Percentiles rank a stretch among this genome's conserved stretches.
Evolutionary conservation across 2,329 filamentous ascomycete genomes (phyloP).

Genomic region (Proliferodiscus dingleyae): DNA sequence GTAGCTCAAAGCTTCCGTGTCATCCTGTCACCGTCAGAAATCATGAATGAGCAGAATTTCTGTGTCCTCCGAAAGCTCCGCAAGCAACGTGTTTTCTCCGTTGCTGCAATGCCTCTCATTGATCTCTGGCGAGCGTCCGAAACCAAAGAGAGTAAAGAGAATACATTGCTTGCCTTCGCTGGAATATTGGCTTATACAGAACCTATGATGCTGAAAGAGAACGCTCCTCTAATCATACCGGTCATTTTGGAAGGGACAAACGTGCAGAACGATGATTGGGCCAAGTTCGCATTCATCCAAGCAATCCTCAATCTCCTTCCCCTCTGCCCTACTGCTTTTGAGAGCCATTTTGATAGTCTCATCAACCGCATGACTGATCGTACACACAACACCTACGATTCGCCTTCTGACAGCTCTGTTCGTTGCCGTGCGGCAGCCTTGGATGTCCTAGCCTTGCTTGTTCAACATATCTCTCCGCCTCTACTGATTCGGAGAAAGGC

Average conservation of each 20-base stretch:
- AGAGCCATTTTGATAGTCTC: slow-evolving; percentile 25
- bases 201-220: slow-evolving; percentile 9
- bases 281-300: slow-evolving; percentile 23
- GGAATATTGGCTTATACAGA: slow-evolving; percentile 25
- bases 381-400: slow-evolving; percentile 25
- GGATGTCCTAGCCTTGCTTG: slow-evolving; percentile 25
- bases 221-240: slow-evolving; percentile 18
- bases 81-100: slow-evolving; percentile 20
- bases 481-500: slow-evolving; percentile 16
- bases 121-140: slow-evolving; percentile 11
- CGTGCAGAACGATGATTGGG: slow-evolving; percentile 20
- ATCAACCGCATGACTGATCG: slow-evolving; percentile 28
- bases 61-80: slow-evolving; percentile 26
- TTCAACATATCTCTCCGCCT: slow-evolving; percentile 14
- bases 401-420: slow-evolving; percentile 22
- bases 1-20: slow-evolving; percentile 27
- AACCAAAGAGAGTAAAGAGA: slow-evolving; percentile 15
- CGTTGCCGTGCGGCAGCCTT: slow-evolving; percentile 24
- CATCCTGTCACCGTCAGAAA: slow-evolving; percentile 23
- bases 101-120: slow-evolving; percentile 15
- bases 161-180: slow-evolving; percentile 27
- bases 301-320: slow-evolving; percentile 20
- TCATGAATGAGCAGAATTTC: slow-evolving; percentile 28
- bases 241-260: slow-evolving; percentile 24
- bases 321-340: slow-evolving; percentile 14